Conservation (phyloP, 2,329 filamentous ascomycete genomes). For the Pseudogymnoascus sp. region DNA sequence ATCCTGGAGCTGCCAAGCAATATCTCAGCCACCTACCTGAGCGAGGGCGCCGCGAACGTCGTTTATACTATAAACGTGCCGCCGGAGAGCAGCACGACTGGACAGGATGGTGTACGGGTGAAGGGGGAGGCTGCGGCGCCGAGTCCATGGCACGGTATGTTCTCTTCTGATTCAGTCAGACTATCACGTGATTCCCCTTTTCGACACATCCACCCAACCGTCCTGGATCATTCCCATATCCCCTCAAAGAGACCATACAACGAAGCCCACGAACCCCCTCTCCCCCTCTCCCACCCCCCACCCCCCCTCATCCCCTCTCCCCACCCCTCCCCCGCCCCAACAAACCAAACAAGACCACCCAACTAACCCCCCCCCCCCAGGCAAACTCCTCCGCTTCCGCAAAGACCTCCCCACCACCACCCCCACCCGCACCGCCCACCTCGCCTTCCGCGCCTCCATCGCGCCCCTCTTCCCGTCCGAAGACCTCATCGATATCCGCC, state of each 20-base stretch:
- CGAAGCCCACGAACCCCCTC: not conserved
- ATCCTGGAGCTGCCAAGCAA: not conserved
- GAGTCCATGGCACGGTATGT: not conserved
- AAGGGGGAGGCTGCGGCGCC: conserved; percentile 22
- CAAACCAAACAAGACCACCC: conserved; percentile 12
- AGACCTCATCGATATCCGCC: conserved; percentile 47
- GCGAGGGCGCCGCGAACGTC: conserved; percentile 69
- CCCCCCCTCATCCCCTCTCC: not conserved
- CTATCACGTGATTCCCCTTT: not conserved
- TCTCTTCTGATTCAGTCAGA: not conserved
- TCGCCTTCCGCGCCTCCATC: conserved; percentile 44
- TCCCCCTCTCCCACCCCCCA: not conserved
- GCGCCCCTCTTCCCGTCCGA: conserved; percentile 45
- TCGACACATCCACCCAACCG: not conserved
- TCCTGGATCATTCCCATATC: not conserved
- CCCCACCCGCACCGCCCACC: conserved; percentile 31
- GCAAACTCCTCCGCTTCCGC: conserved; percentile 51
- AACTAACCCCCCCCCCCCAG: conserved; percentile 24
- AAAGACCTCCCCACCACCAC: conserved; percentile 45
- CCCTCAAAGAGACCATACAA: not conserved
- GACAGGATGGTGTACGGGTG: conserved; percentile 28
- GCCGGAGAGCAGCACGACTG: conserved; percentile 22
- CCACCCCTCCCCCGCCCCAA: not conserved
- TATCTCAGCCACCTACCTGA: conserved; percentile 33
- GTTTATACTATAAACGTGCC: conserved; percentile 54